Conservation (phyloP, 345 rosid genomes). For the Jatropha curcas region DNA sequence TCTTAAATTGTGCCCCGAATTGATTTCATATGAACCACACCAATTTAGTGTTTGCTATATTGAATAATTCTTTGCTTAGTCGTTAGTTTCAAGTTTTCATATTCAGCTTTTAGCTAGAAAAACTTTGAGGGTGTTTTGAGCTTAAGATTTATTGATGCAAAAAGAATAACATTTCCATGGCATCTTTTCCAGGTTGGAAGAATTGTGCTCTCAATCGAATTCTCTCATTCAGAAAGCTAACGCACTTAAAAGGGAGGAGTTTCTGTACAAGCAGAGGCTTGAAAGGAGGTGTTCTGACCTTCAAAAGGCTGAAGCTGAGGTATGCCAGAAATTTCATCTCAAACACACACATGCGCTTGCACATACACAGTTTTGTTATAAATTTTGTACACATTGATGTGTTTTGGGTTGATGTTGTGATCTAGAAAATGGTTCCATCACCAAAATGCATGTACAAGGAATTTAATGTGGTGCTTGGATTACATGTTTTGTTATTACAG, state of each 20-base stretch:
- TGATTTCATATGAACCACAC: background rate
- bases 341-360: too few relatives aligned
- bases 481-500: background rate
- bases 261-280: slow-evolving; percentile 49
- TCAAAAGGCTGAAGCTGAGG: slow-evolving; percentile 93
- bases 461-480: background rate
- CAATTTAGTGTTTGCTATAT: background rate
- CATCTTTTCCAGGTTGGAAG: slow-evolving; percentile 55
- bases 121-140: background rate
- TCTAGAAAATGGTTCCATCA: background rate
- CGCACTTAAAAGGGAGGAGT: slow-evolving; percentile 40
- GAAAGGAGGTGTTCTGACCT: slow-evolving; percentile 64
- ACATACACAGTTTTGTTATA: too few relatives aligned
- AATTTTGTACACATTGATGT: slow-evolving; percentile 6
- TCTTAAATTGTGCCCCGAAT: background rate
- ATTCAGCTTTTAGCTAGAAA: background rate
- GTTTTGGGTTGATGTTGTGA: background rate
- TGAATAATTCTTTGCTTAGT: background rate
- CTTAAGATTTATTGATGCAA: slow-evolving; percentile 4
- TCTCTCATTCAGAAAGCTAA: slow-evolving; percentile 45
- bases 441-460: background rate
- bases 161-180: background rate
- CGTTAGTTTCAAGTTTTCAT: too few relatives aligned
- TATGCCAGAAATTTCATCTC: slow-evolving; percentile 27
- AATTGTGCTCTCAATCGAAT: slow-evolving; percentile 42